A percentile compares a stretch with the other conserved stretches of the same genome.
Conservation (phyloP, 352 stramenopile species). For the Globisporangium heterothallicum region DNA sequence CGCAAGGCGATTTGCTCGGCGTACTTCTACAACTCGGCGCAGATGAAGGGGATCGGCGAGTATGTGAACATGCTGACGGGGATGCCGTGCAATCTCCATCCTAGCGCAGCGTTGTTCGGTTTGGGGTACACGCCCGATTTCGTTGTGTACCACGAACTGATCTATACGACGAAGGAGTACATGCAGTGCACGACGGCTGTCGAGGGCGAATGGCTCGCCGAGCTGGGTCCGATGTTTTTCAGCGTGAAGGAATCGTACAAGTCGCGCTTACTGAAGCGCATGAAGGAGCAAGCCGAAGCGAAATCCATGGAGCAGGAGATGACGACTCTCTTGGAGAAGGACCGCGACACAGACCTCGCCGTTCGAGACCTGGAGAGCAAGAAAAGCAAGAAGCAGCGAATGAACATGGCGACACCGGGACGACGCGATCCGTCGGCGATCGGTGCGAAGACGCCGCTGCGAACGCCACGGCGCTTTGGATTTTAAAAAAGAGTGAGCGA, state of each 20-base stretch:
- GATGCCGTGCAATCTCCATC: conserved; percentile 96
- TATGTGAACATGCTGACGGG: conserved; percentile 99
- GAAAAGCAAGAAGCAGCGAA: conserved; percentile 56
- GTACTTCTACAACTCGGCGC: conserved; percentile 99
- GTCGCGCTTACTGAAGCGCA: conserved; percentile 86
- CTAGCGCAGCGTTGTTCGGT: conserved; percentile 95
- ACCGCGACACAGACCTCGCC: conserved; percentile 14
- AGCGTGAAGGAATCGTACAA: conserved; percentile 97
- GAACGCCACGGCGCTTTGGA: conserved; percentile 65
- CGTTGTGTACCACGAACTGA: conserved; percentile 99
- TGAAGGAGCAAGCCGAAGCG: conserved; percentile 74
- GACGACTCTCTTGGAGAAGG: conserved; percentile 22
- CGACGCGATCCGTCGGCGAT: conserved; percentile 22
- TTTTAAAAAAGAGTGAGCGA: too few relatives aligned
- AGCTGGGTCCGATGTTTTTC: conserved; percentile 99
- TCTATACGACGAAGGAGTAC: conserved; percentile 98
- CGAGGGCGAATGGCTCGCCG: conserved; percentile 98
- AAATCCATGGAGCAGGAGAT: conserved; percentile 86
- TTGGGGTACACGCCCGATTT: conserved; percentile 99
- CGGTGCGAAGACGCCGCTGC: conserved; percentile 39
- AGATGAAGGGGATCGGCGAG: conserved; percentile 99
- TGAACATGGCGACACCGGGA: conserved; percentile 55
- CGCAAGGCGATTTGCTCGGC: conserved; percentile 98
- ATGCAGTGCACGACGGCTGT: conserved; percentile 98
- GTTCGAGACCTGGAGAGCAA: conserved; percentile 15